Conservation (phyloP, 2,329 filamentous ascomycete genomes). For the Tympanopsis confertula region DNA sequence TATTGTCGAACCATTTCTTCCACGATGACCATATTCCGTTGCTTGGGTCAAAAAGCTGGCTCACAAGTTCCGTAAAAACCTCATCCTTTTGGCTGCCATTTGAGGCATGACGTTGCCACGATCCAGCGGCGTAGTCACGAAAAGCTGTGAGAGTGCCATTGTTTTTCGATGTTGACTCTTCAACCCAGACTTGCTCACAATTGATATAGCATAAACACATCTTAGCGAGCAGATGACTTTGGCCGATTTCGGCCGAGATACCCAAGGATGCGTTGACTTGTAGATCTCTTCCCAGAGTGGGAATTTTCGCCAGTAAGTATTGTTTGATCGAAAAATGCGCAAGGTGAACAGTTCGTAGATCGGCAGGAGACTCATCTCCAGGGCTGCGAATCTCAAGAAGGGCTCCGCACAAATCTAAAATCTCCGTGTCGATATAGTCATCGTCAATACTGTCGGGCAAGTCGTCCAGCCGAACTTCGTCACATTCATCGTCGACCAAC, state of each 20-base stretch:
- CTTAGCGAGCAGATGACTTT: conserved; percentile 5
- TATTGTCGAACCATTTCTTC: conserved; percentile 1
- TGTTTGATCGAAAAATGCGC: conserved; percentile 6
- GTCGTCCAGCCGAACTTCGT: conserved; percentile 9
- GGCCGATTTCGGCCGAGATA: conserved; percentile 2
- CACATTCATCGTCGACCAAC: conserved; percentile 7
- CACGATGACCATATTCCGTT: conserved; percentile 4
- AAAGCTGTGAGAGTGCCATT: not conserved
- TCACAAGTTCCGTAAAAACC: conserved; percentile 2
- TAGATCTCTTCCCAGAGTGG: not conserved
- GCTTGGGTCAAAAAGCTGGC: conserved; percentile 3
- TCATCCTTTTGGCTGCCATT: not conserved
- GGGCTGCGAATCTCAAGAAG: conserved; percentile 13
- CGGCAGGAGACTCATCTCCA: fast-evolving
- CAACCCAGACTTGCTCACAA: conserved; percentile 1
- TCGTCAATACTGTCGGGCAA: conserved; percentile 13
- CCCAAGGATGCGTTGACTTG: conserved; percentile 3
- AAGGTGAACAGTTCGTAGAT: conserved; percentile 4
- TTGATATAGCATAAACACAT: conserved; percentile 6
- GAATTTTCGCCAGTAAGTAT: conserved; percentile 5
- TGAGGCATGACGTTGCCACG: conserved; percentile 2
- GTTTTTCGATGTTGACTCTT: not conserved
- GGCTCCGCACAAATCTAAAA: conserved; percentile 14
- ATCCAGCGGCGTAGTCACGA: conserved; percentile 1
- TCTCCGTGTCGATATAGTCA: conserved; percentile 14